These are phyloP conservation scores for Alternaria gansuensis DNA, from an alignment of 2,329 filamentous ascomycete genomes.

Conservation along the genomic window DNA sequence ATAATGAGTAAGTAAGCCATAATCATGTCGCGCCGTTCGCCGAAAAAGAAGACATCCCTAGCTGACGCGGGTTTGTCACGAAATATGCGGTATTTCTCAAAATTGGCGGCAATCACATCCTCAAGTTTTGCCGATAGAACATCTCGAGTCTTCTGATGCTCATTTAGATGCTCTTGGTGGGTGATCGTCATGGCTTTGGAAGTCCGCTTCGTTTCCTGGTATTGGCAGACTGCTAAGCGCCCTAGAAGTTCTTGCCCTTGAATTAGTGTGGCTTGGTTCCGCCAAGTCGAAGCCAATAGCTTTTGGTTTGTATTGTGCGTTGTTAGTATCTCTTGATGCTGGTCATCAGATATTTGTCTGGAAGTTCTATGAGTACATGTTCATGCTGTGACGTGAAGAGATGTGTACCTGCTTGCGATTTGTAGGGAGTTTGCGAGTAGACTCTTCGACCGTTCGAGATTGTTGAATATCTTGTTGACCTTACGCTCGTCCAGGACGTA, in stretches of 20 bases:
- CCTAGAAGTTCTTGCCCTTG: slow-evolving; percentile 4
- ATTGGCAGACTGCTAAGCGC: not conserved
- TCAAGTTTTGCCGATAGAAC: slow-evolving; percentile 6
- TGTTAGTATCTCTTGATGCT: slow-evolving; percentile 1
- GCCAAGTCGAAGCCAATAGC: not conserved
- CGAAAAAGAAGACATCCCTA: slow-evolving; percentile 14
- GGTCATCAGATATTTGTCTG: slow-evolving; percentile 1
- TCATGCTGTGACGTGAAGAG: not conserved
- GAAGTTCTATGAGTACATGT: not conserved
- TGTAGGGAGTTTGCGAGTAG: slow-evolving; percentile 13
- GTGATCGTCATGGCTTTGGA: not conserved
- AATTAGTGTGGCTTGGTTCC: not conserved
- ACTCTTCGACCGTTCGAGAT: slow-evolving; percentile 18
- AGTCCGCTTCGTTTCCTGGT: not conserved
- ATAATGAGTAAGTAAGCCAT: slow-evolving; percentile 18
- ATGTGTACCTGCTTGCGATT: slow-evolving; percentile 16
- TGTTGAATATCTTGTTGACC: slow-evolving; percentile 12
- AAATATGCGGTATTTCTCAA: slow-evolving; percentile 2
- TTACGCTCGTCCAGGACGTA: slow-evolving; percentile 21
- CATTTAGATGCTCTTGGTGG: not conserved
- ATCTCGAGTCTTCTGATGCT: slow-evolving; percentile 12
- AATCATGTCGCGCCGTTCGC: slow-evolving; percentile 20
- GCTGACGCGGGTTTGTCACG: not conserved
- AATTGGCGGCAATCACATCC: slow-evolving; percentile 1
- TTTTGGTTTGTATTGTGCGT: slow-evolving; percentile 5